Percentiles rank a stretch among this genome's conserved stretches.
Conservation (phyloP, 2,329 filamentous ascomycete genomes). For the Fusarium oligoseptatum region DNA sequence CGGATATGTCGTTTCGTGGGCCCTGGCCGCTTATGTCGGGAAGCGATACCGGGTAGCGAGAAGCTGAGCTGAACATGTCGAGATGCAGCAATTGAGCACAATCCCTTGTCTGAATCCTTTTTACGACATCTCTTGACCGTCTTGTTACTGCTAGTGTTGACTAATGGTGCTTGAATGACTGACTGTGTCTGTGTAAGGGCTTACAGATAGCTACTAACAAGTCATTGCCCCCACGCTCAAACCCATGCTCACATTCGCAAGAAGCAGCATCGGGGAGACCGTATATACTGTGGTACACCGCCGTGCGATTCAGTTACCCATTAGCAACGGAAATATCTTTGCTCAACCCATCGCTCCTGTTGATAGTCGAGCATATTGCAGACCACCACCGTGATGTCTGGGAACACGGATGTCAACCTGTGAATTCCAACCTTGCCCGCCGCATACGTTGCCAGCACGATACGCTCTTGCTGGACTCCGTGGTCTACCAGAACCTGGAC, state of each 20-base stretch:
- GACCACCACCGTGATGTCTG: slow-evolving; percentile 87
- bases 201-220: not conserved
- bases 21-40: slow-evolving; percentile 20
- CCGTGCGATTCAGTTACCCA: not conserved
- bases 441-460: slow-evolving; percentile 93
- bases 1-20: slow-evolving; percentile 26
- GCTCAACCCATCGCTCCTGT: slow-evolving; percentile 91
- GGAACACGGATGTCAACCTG: slow-evolving; percentile 88
- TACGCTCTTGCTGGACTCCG: slow-evolving; percentile 84
- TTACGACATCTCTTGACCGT: slow-evolving; percentile 9
- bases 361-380: slow-evolving; percentile 84
- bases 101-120: not conserved
- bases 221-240: slow-evolving; percentile 1
- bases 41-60: slow-evolving; percentile 13
- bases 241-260: not conserved
- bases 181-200: slow-evolving; percentile 1
- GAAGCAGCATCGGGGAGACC: not conserved
- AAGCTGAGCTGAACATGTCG: slow-evolving; percentile 12
- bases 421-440: slow-evolving; percentile 88
- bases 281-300: slow-evolving; percentile 22
- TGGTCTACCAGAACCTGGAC: slow-evolving; percentile 96
- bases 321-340: slow-evolving; percentile 89
- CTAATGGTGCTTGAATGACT: slow-evolving; percentile 6
- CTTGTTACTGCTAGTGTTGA: slow-evolving; percentile 14
- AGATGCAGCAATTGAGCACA: not conserved